These are phyloP conservation scores for Pulveroboletus sp. DNA, from an alignment of 768 basidiomycete genomes.

Conservation along the genomic window DNA sequence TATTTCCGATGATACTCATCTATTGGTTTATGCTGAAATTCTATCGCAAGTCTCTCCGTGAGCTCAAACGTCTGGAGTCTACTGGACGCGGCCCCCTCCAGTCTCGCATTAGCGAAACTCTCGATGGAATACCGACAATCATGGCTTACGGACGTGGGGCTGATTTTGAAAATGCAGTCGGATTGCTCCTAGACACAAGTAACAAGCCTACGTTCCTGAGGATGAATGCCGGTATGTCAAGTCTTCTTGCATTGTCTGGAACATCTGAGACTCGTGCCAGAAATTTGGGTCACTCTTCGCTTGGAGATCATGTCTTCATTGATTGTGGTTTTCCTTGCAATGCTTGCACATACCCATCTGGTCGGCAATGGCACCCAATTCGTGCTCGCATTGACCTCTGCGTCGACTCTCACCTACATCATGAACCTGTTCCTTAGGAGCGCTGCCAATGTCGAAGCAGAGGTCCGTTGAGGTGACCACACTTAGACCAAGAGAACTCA, in stretches of 20 bases:
- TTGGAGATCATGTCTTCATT: constrained; percentile 29
- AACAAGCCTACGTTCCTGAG: constrained; percentile 30
- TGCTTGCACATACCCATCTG: constrained; percentile 26
- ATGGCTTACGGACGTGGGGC: constrained; percentile 42
- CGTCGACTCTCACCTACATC: constrained; percentile 24
- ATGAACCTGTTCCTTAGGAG: constrained; percentile 29
- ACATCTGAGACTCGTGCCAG: constrained; percentile 8
- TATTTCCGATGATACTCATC: constrained; percentile 26
- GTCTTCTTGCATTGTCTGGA: background rate
- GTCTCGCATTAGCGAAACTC: constrained; percentile 49
- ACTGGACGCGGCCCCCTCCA: constrained; percentile 47
- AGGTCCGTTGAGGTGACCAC: constrained; percentile 9
- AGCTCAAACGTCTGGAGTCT: constrained; percentile 46
- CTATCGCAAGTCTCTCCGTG: constrained; percentile 47
- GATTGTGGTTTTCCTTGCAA: constrained; percentile 22
- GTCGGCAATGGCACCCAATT: constrained; percentile 25
- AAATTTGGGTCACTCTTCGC: constrained; percentile 32
- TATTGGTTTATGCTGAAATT: constrained; percentile 44
- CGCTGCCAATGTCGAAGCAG: constrained; percentile 26
- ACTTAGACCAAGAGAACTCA: background rate
- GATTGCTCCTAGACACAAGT: constrained; percentile 21
- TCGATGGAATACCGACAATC: constrained; percentile 46
- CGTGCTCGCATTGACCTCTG: constrained; percentile 28
- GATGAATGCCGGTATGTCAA: constrained; percentile 21
- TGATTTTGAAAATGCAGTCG: constrained; percentile 24